These are phyloP conservation scores for Purpureocillium lavendulum DNA, from an alignment of 2,329 filamentous ascomycete species.

Conservation along the genomic window DNA sequence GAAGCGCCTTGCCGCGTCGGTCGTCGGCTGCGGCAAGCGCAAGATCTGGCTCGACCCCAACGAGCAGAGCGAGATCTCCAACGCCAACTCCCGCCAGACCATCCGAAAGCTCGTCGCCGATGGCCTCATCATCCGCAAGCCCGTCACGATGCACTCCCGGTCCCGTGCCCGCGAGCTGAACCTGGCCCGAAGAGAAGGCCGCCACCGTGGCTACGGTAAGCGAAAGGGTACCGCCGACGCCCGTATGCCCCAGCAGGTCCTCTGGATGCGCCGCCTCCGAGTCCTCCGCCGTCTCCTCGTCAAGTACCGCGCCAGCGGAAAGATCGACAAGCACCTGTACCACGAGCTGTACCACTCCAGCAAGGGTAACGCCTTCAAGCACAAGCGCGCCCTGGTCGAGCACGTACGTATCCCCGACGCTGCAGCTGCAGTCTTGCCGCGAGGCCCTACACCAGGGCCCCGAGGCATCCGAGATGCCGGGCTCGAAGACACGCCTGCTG, in stretches of 20 bases:
- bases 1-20: conserved; percentile 98
- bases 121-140: conserved; percentile 99
- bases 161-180: conserved; percentile 92
- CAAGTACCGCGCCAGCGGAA: conserved; percentile 99
- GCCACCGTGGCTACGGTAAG: conserved; percentile 99
- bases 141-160: conserved; percentile 99
- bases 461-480: no score
- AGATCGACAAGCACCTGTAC: conserved; percentile 99
- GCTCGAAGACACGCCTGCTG: conserved; percentile 1
- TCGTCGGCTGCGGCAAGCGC: conserved; percentile 98
- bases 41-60: conserved; percentile 99
- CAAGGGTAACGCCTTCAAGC: conserved; percentile 99
- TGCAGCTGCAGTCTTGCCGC: neutral
- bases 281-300: conserved; percentile 97
- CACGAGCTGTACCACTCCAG: conserved; percentile 99
- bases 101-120: conserved; percentile 99
- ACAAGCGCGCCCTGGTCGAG: conserved; percentile 99
- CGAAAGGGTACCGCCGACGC: conserved; percentile 99
- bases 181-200: conserved; percentile 86
- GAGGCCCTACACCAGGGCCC: neutral
- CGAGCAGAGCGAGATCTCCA: conserved; percentile 98
- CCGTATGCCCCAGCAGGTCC: conserved; percentile 96
- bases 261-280: conserved; percentile 99
- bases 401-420: conserved; percentile 65
- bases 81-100: conserved; percentile 99